These are phyloP conservation scores for Serendipita sp. DNA, from an alignment of 768 basidiomycete species.

Conservation along the genomic window DNA sequence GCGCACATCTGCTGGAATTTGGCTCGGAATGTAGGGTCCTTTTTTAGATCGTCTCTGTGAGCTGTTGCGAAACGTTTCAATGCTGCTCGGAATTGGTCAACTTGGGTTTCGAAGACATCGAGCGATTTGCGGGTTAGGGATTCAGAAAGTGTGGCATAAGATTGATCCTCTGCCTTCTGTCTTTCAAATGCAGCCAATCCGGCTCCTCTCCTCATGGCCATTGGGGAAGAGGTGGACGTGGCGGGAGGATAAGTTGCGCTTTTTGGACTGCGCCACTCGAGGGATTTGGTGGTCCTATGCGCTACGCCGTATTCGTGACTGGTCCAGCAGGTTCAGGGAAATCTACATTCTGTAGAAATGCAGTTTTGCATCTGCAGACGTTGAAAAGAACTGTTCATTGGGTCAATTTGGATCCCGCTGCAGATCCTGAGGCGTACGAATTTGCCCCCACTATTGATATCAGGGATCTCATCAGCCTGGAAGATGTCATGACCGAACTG, in stretches of 20 bases:
- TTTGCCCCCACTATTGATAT: slow-evolving; percentile 90
- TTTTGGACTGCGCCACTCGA: neutral
- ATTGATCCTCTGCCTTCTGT: slow-evolving; percentile 65
- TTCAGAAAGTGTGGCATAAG: slow-evolving; percentile 67
- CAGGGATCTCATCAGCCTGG: slow-evolving; percentile 73
- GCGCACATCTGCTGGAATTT: slow-evolving; percentile 94
- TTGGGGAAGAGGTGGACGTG: neutral
- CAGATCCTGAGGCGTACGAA: slow-evolving; percentile 71
- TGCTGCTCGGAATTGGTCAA: slow-evolving; percentile 68
- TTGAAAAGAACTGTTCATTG: slow-evolving; percentile 77
- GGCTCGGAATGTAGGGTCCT: slow-evolving; percentile 74
- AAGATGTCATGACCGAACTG: slow-evolving; percentile 93
- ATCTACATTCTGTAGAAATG: slow-evolving; percentile 78
- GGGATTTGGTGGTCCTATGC: slow-evolving; percentile 31
- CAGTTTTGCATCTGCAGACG: slow-evolving; percentile 75
- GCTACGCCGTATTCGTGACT: slow-evolving; percentile 75
- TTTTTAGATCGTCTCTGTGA: slow-evolving; percentile 70
- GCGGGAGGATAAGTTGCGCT: neutral
- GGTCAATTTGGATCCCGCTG: slow-evolving; percentile 95
- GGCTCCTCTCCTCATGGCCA: slow-evolving; percentile 35
- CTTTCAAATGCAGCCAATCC: slow-evolving; percentile 81
- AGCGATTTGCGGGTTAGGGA: slow-evolving; percentile 64
- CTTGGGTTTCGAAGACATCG: slow-evolving; percentile 61
- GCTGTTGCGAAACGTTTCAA: slow-evolving; percentile 64
- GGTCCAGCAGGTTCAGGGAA: slow-evolving; percentile 99